A percentile compares a stretch with the other conserved stretches of the same genome.
These are phyloP conservation scores for Acacia confusa DNA, from an alignment of 306 rosid species.

Conservation along the genomic window DNA sequence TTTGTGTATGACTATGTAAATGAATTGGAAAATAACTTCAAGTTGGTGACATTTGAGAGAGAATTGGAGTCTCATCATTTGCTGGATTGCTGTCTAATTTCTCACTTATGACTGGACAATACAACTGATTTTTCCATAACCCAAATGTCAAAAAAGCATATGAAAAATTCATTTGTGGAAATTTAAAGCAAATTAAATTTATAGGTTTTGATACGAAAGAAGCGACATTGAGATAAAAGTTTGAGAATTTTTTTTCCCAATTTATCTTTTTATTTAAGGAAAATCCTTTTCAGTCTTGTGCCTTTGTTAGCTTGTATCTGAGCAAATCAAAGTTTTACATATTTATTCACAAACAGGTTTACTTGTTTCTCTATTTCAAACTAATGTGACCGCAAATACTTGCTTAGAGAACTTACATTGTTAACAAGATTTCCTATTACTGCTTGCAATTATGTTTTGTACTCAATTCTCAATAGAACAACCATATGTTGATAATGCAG, in stretches of 20 bases:
- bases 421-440: slow-evolving; percentile 82
- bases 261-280: neutral
- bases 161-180: slow-evolving; percentile 13
- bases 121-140: no score
- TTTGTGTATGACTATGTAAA: no score
- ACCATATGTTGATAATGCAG: slow-evolving; percentile 18
- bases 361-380: neutral
- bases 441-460: slow-evolving; percentile 93
- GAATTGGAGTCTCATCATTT: no score
- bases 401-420: slow-evolving; percentile 59
- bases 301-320: slow-evolving; percentile 79
- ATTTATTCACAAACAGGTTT: slow-evolving; percentile 1
- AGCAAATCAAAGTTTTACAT: slow-evolving; percentile 10
- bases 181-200: neutral
- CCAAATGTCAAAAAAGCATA: no score
- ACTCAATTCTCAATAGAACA: slow-evolving; percentile 84
- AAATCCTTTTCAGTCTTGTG: slow-evolving; percentile 69
- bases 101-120: no score
- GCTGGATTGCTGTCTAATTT: no score
- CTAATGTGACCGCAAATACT: neutral
- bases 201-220: neutral
- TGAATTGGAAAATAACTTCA: no score
- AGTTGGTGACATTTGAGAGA: no score
- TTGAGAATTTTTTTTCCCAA: neutral
- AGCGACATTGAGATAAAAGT: neutral